These are phyloP conservation scores for Fusarium proliferatum DNA, from an alignment of 2,329 filamentous ascomycete species.

Conservation along the genomic window DNA sequence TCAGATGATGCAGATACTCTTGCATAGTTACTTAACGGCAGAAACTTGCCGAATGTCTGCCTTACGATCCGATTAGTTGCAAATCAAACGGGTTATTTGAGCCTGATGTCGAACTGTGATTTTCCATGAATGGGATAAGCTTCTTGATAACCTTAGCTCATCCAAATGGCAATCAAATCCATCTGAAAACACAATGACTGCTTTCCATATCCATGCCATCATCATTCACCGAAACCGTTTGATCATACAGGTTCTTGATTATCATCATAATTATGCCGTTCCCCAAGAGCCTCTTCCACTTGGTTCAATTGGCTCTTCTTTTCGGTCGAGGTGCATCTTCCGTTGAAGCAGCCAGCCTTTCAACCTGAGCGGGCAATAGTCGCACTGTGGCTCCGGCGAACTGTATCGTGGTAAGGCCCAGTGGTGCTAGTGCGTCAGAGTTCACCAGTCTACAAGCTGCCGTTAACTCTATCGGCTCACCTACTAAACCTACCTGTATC, in stretches of 20 bases:
- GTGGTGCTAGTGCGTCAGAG: neutral
- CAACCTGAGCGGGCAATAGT: neutral
- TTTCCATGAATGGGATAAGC: neutral
- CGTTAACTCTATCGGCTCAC: neutral
- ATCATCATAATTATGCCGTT: neutral
- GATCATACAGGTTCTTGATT: too few species aligned
- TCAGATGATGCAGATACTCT: neutral
- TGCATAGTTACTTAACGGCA: neutral
- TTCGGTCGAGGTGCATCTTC: rapidly evolving
- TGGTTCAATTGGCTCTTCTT: neutral
- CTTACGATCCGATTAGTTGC: neutral
- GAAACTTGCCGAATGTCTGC: neutral
- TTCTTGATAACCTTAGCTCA: neutral
- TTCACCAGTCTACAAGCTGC: neutral
- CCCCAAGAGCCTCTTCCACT: rapidly evolving
- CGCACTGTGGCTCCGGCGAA: neutral
- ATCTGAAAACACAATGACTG: neutral
- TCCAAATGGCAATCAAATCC: rapidly evolving
- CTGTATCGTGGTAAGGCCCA: neutral
- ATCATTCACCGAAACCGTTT: neutral
- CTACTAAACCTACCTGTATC: neutral
- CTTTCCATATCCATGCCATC: too few species aligned
- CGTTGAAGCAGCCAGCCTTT: neutral
- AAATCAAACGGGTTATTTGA: neutral
- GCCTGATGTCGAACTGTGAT: neutral